Base-by-base conservation (phyloP, 768 basidiomycete genomes). In the Udeniomyces megalosporus region DNA sequence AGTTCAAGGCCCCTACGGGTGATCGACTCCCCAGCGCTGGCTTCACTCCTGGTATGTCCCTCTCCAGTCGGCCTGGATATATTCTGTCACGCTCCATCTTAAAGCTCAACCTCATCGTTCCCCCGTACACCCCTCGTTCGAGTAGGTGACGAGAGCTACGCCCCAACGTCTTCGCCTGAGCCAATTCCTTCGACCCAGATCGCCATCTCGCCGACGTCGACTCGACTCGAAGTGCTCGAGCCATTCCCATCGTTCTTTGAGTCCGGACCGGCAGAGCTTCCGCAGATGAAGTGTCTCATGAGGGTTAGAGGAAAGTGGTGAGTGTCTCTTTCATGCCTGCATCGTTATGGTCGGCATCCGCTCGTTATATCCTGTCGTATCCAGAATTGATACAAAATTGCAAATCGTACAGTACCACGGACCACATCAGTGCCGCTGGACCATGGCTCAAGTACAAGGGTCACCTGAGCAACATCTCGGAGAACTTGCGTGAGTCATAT, bases 371-470 rank as follows among this genome's bases (percentile, higher is more conserved):
- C n/a, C n/a, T n/a, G n/a, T n/a, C n/a, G n/a, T n/a, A n/a, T n/a
- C 11, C 12, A 17, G 17, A 26, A 22, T 3, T 22, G 49, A 2
- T 24, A 45, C 6, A 38, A 44, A 38, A 48, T 11, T 46, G 4
- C 47, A 22, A 15, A 17, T 5, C 53, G 28, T 11, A 12, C 53
- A 70, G 69, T 73, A 99, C 95, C 14, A 99, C 95, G 20, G 95
- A 99, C 70, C 95, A 97, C 71, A 99, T 97, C 61, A 91, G 88
- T 35, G 95, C 95, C 44, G 95, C 95, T 34, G 95, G 95, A 2
- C 88, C 91, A 35, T 99, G 95, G 95, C 76, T 99, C 67, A 96
- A 96, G 77, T 99, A 93, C 78, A 97, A 97, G 73, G 95, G 76
- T 0, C 92, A 97, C 75, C 77, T 97, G 45, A 85, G 85, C 34